Evolutionary conservation across 2,329 filamentous ascomycete species (phyloP).

Genomic region (Emmonsiellopsis sp.): DNA sequence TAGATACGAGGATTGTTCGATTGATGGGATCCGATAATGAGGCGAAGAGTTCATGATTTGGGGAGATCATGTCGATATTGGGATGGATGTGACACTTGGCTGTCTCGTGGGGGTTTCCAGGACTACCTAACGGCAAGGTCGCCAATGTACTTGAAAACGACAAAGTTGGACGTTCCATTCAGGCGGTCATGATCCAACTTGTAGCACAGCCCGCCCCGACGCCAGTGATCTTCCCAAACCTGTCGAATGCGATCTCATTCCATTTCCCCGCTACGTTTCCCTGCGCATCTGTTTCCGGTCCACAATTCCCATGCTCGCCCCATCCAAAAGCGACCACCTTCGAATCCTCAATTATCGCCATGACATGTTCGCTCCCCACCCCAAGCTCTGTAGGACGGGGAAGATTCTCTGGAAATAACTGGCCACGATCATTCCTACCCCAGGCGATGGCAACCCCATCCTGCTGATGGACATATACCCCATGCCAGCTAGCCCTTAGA

Average conservation of each 20-base stretch:
- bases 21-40: constrained; percentile 14
- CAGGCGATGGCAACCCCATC: constrained; percentile 58
- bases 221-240: constrained; percentile 43
- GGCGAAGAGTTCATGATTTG: background rate
- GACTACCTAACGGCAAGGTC: background rate
- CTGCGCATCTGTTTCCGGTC: constrained; percentile 50
- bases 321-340: constrained; percentile 83
- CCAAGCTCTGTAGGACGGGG: constrained; percentile 48
- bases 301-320: constrained; percentile 97
- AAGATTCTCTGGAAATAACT: constrained; percentile 57
- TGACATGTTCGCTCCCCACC: constrained; percentile 80
- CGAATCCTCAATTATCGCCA: constrained; percentile 57
- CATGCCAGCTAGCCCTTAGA: constrained; percentile 73
- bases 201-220: constrained; percentile 86
- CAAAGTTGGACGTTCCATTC: background rate
- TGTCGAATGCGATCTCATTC: constrained; percentile 55
- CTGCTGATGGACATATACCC: constrained; percentile 58
- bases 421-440: constrained; percentile 79
- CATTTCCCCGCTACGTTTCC: constrained; percentile 61
- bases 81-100: too few relatives aligned
- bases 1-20: constrained; percentile 33
- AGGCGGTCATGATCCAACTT: constrained; percentile 54
- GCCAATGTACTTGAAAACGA: too few relatives aligned
- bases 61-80: background rate
- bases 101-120: too few relatives aligned